Evolutionary conservation across 2,329 filamentous ascomycete species (phyloP), one percentile per base, ranked within the genome.

Genomic region (Rutstroemia sydowiana): DNA sequence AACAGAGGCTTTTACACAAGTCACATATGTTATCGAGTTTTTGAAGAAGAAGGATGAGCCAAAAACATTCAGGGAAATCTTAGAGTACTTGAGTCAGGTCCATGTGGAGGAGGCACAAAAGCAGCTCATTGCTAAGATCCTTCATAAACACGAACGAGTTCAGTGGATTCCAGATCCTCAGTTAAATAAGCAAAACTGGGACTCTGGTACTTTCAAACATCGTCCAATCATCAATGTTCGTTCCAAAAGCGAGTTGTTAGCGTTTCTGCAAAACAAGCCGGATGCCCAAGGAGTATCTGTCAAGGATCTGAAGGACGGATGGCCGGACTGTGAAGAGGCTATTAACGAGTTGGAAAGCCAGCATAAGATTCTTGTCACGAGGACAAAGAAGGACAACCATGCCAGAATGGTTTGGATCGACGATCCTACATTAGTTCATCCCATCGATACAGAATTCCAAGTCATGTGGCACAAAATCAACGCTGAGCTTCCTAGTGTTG

Each of bases 301-400:
- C 57, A 90, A 89, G 68, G 90, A 96, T 63, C 78, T 98, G 56
- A 95, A 95, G 70, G 93, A 98, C 67, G 93, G 93, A 57, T 98
- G 93, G 93, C 83, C 85, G 21, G 84, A 85, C 62, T 95, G 89
- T 64, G 83, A 91, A 55, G 79, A 85, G 18, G 79, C 86, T 9
- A 86, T 98, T 66, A 79, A 86, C 57, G 75, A 80, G 60, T 77
- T 98, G 47, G 92, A 96, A 72, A 71, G 71, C 37, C 80, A 87
- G 66, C 85, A 91, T 64, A 85, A 85, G 68, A 76, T 97, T 42
- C 76, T 97, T 32, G 88, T 96, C 5, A 87, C 88, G 20, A 82
- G 91, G 55, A 91, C 91, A 51, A 95, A 93, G 71, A 97, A 97
- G 73, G 92, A 97, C 67, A 85, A 87, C 64, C 80, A 87, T 61